A percentile compares a stretch with the other conserved stretches of the same genome.
Evolutionary conservation across 2,329 filamentous ascomycete genomes (phyloP).

Genomic region (Monilinia aucupariae): DNA sequence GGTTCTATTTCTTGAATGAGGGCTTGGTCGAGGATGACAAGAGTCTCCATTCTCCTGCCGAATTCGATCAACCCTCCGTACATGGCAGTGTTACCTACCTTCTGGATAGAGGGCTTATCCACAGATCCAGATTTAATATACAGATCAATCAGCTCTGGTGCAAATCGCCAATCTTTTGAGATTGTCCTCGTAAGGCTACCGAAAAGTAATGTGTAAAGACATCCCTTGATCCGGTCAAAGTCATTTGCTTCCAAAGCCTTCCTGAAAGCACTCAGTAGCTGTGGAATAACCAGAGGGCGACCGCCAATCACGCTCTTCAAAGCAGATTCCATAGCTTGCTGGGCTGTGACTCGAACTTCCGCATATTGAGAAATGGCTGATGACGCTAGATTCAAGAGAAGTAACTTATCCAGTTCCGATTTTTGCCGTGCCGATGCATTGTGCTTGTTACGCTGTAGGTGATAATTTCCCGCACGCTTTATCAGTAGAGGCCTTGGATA

Average conservation of each 20-base stretch:
- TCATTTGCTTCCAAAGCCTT: slow-evolving; percentile 74
- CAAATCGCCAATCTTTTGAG: slow-evolving; percentile 89
- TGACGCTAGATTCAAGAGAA: slow-evolving; percentile 81
- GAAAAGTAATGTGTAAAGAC: slow-evolving; percentile 84
- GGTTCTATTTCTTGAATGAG: slow-evolving; percentile 49
- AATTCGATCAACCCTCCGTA: slow-evolving; percentile 82
- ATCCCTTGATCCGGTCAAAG: slow-evolving; percentile 88
- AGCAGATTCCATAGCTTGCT: slow-evolving; percentile 86
- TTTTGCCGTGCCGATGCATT: slow-evolving; percentile 84
- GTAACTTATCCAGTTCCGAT: slow-evolving; percentile 78
- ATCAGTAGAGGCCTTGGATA: slow-evolving; percentile 92
- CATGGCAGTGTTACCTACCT: slow-evolving; percentile 71
- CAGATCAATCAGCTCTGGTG: slow-evolving; percentile 79
- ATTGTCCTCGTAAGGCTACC: slow-evolving; percentile 84
- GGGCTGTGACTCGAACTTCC: slow-evolving; percentile 89
- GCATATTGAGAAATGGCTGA: slow-evolving; percentile 90
- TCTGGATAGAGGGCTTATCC: slow-evolving; percentile 92
- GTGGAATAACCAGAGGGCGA: slow-evolving; percentile 80
- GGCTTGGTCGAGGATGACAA: slow-evolving; percentile 72
- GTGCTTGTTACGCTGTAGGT: slow-evolving; percentile 87
- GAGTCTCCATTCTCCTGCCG: slow-evolving; percentile 78
- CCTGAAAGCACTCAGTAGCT: slow-evolving; percentile 73
- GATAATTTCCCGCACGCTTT: slow-evolving; percentile 88
- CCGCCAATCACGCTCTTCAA: slow-evolving; percentile 87
- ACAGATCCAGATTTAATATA: slow-evolving; percentile 87